Base-by-base conservation (phyloP, 2,329 filamentous ascomycete species). In the Fusarium oligoseptatum region DNA sequence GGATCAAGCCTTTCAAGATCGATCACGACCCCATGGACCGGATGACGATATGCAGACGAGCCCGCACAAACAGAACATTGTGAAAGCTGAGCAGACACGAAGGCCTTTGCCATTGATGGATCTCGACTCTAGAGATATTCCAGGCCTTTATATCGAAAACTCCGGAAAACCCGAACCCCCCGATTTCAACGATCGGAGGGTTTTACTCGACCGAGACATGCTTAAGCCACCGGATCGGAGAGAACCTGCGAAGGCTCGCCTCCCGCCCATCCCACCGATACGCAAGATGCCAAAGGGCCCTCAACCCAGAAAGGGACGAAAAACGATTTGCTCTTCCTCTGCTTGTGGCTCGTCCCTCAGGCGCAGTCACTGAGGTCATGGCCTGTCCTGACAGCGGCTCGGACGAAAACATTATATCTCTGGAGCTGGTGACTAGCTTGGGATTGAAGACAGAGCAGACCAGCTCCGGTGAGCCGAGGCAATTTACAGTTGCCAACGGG, bases 331-430 rank as follows among this genome's bases (percentile, higher is more conserved):
- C 8, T 29, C 58, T 67, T 4, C 65, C 65, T 24, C 8, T 57
- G 0, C 6, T 34, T 34, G 4, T 62, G 4, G 8, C 2, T 9
- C 15, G 8, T 2, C 5, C 17, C 4, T 11, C 29, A 1, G 24
- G n/a, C 6, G 1, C 3, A 55, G 4, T 1, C 22, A 8, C 2
- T 0, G 15, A 62, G n/a, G 20, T 68, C 14, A 22, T 56, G 36
- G 45, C 66, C 0, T 68, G 61, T 24, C 66, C 66, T 0, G 66
- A 68, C 29, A 68, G 55, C 15, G 66, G 66, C 24, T 61, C 66
- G 1, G 66, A 65, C 17, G 61, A 68, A 4, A 68, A 68, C 36
- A 60, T 68, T 5, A 55, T 68, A 5, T 65, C 66, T 12, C 34
- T 60, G 6, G 62, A 29, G 17, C 2, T 65, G n/a, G 61, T 3